Base-by-base conservation (phyloP, 2,329 filamentous ascomycete species). In the Penicillium occitanis region DNA sequence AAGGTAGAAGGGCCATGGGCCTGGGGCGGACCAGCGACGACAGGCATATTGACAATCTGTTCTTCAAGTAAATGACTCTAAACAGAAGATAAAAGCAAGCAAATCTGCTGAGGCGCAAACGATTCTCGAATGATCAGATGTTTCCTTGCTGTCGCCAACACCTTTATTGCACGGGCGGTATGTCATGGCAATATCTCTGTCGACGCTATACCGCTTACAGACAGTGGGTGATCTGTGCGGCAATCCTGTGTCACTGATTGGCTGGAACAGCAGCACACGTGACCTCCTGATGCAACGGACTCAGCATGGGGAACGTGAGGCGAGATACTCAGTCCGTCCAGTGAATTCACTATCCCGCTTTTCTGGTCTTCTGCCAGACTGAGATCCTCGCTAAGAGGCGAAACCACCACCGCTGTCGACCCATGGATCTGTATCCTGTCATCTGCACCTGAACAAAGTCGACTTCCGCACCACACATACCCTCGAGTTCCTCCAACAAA, bases 1-100 rank as follows among this genome's bases (percentile, higher is more conserved):
- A 90, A 83, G 66, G 87, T 89, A 58, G 88, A 90, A 66, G 88
- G 89, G 69, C 87, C 89, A 70, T 80, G 80, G 67, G 78, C 79
- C 67, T 76, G 78, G 63, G 77, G 76, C 71, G 85, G 83, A 69
- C 83, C 83, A 73, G 85, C 85, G 73, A 88, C 82, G 57, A 82
- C 80, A 67, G 86, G 85, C 86, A 88, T 88, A 67, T 80, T 40
- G 59, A 35, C 7, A 33, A 22, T n/a, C 25, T 25, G 13, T 25
- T 13, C 17, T 48, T 40, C 28, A 28, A 61, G 25, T 37, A 19
- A 22, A 57, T 57, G 53, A 40, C n/a, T 25, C n/a, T 46, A 14
- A 10, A 35, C 25, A 33, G 40, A 55, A 48, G 44, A 53, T 37
- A n/a, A 30, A 53, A 44, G 7, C 37, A 30, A 53, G 62, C 22